phyloP scores from a whole-genome alignment of 139 green algal species.

The Coelastrella sp. region DNA sequence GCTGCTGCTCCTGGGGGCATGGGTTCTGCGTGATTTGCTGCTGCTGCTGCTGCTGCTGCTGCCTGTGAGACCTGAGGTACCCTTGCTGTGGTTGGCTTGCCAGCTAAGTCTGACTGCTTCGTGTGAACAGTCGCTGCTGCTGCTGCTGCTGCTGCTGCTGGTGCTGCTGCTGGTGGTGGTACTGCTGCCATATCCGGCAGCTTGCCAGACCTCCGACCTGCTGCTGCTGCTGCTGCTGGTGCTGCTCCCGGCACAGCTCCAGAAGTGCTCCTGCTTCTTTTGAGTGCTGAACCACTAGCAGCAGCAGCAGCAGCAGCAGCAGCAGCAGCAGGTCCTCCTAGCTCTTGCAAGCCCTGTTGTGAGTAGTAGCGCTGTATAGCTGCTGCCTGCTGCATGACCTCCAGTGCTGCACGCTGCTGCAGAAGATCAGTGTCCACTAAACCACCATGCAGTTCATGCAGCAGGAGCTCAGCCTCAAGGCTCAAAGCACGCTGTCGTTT shows the following conservation, averaged over 20 bases:
- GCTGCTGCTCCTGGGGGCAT: neutral
- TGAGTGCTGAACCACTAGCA: neutral
- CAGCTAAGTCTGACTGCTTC: neutral
- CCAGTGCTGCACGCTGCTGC: neutral
- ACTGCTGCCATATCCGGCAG: neutral
- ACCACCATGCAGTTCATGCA: neutral
- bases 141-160: neutral
- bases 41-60: neutral
- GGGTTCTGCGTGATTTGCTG: neutral
- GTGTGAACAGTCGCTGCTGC: neutral
- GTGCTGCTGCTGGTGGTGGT: neutral
- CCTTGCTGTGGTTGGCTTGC: neutral
- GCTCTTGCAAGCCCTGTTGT: neutral
- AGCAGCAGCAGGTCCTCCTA: neutral
- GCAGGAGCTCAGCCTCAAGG: neutral
- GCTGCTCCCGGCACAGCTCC: neutral
- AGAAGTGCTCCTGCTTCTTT: neutral
- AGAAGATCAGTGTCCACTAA: neutral
- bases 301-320: conserved; percentile 7
- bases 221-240: neutral
- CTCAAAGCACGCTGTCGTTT: neutral
- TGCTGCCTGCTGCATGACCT: conserved; percentile 21
- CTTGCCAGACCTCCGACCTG: neutral
- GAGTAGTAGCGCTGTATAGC: conserved; percentile 2
- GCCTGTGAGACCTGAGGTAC: neutral